Base-by-base conservation (phyloP, 2,329 filamentous ascomycete species). In the Pseudopyricularia cyperi region DNA sequence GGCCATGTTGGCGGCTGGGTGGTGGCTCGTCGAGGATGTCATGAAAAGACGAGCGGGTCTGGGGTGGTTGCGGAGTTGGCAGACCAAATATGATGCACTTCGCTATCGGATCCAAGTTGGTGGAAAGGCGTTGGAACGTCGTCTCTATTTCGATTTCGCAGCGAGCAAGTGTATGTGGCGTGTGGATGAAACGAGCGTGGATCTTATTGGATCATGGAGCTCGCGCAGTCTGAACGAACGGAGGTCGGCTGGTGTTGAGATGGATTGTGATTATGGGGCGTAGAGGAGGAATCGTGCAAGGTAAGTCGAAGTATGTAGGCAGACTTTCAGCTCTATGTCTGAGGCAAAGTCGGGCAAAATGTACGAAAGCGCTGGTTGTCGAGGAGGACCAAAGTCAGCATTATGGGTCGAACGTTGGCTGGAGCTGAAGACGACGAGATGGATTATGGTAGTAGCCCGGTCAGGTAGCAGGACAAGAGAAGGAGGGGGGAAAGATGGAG, bases 1-100 rank as follows among this genome's bases (percentile, higher is more conserved):
- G 32, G 66, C 61, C 65, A 71, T 69, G 51, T 57, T 57, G 52
- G 56, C 58, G 52, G 60, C 56, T 32, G 63, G 60, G 57, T 62
- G 63, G 55, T 65, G 63, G 30, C 59, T 59, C 37, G 61, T 62
- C 39, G 62, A 58, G 55, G 65, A 64, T 55, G 64, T 61, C 61
- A 65, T 63, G 19, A 22, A 48, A 46, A n/a, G 22, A 33, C 19
- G 12, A 19, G 28, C 9, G 34, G 48, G 22, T 35, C 22, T 26
- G 33, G 33, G 7, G 42, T 35, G 19, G 33, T 19, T 26, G 44
- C 34, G 50, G 51, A 42, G 51, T 51, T 48, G 52, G 53, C 55
- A 51, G 52, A 55, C 53, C 53, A 50, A 52, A 34, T 17, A 9
- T 19, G 39, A 44, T 44, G 39, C 47, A 51, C 49, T 39, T 48